Evolutionary conservation across 1,139 yeast species (phyloP).

Genomic region (Diutina neorugosa): DNA sequence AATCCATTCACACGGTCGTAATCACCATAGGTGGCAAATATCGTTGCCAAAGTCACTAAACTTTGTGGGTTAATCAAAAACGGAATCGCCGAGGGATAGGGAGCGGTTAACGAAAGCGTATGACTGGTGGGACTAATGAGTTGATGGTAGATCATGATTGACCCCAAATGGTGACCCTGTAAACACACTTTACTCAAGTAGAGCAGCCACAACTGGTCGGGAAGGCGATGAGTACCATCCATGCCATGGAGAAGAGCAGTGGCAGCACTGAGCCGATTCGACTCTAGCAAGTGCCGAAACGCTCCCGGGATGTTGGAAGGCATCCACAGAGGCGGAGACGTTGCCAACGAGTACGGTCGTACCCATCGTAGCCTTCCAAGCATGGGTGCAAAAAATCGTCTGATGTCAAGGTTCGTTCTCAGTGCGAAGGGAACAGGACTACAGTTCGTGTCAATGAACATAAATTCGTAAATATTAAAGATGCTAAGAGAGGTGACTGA

Average conservation of each 20-base stretch:
- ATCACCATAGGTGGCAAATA: neutral
- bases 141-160: constrained; percentile 2
- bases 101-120: neutral
- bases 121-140: neutral
- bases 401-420: neutral
- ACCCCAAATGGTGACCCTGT: neutral
- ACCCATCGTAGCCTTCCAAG: neutral
- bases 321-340: neutral
- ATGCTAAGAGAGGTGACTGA: constrained; percentile 42
- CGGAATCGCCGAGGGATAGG: neutral
- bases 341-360: neutral
- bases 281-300: neutral
- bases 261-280: neutral
- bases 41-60: neutral
- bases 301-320: neutral
- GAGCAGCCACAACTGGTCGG: constrained; percentile 1
- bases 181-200: neutral
- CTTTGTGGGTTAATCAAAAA: neutral
- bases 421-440: too few relatives aligned
- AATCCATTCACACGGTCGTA: neutral
- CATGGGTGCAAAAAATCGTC: neutral
- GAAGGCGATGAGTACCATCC: neutral
- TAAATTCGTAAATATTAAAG: neutral
- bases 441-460: too few relatives aligned
- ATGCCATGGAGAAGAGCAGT: neutral